Evolutionary conservation across 768 basidiomycete species (phyloP), one percentile per base, ranked within the genome.

Genomic region (Phaeolepiota aurea): DNA sequence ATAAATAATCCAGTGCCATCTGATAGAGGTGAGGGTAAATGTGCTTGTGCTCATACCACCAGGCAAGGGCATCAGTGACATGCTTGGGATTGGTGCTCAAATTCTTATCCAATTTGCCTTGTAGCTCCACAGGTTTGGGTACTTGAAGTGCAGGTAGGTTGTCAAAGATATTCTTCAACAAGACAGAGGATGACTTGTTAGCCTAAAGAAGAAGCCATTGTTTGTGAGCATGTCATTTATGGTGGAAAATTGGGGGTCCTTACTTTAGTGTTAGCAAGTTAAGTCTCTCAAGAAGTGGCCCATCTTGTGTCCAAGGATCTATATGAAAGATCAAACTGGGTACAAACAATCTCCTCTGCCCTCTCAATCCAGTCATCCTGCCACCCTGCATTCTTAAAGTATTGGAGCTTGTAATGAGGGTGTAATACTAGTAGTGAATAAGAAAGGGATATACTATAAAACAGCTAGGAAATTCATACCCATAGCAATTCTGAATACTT

Each of bases 371-470:
- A 64, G 2, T 31, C 32, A 0, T 42, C 20, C 3, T 47, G 37
- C 62, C 62, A 63, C 2, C 41, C 30, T 4, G 48, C 42, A 2
- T 44, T 44, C 15, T 49, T 41, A 46, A 65, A 63, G 45, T 65
- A 66, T n/a, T 43, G 40, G 2, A 63, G 54, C 45, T 64, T 63
- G 51, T 65, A 53, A 1, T 43, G 42, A 3, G 62, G 61, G 40
- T 64, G 62, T 2, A 64, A 51, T 3, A 64, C 61, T 64, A 19
- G 7, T n/a, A 7, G 21, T 7, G 5, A 42, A 22, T 16, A 37
- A 38, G 14, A 32, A 38, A 13, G 18, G 20, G 11, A 32, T 30
- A 38, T 11, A 5, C 3, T 3, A 7, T 7, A n/a, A 28, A 32
- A 19, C n/a, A 20, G n/a, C 34, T 14, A 18, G 22, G 32, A 38